Base-by-base conservation (phyloP, 2,329 filamentous ascomycete species). In the Talaromyces sp. region DNA sequence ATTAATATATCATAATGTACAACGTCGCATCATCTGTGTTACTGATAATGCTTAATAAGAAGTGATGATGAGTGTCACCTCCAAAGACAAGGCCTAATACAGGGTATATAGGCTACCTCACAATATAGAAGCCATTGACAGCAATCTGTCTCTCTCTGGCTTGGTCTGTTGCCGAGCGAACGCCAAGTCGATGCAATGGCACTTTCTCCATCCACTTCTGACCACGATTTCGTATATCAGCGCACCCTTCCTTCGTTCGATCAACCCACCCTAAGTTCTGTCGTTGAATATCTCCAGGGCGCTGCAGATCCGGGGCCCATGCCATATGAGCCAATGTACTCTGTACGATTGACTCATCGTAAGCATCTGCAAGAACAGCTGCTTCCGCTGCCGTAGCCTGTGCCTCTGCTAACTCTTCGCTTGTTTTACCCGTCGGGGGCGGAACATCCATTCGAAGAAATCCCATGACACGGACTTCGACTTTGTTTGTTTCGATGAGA, bases 391-490 rank as follows among this genome's bases (percentile, higher is more conserved):
- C 64, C 6, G 66, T 42, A 67, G 71, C 20, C 70, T 69, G 17
- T 65, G 77, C 63, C 64, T 70, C 14, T 69, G 61, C 65, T 0
- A 74, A 55, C 2, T 74, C 59, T 24, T 55, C 51, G 16, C 47
- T 55, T 3, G 47, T 60, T 6, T 29, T 52, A 7, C 56, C 55
- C 2, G 49, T 39, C 1, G 61, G 63, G 8, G 58, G 58, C 20
- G 63, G 60, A 4, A 66, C 55, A 3, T 65, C 63, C 0, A 75
- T 70, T 24, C 81, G 81, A 2, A 89, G 64, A 32, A 82, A 86
- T 0, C 82, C 85, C 82, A 89, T 83, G 3, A 87, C 64, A 1
- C 85, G 67, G 4, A 87, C 65, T 24, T 82, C 77, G 2, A 89
- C 64, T 32, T 81, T 77, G 4, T 19, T 46, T 16, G 58, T 42